Evolutionary conservation across 2,329 filamentous ascomycete species (phyloP).

Genomic region (Onygenales sp.): DNA sequence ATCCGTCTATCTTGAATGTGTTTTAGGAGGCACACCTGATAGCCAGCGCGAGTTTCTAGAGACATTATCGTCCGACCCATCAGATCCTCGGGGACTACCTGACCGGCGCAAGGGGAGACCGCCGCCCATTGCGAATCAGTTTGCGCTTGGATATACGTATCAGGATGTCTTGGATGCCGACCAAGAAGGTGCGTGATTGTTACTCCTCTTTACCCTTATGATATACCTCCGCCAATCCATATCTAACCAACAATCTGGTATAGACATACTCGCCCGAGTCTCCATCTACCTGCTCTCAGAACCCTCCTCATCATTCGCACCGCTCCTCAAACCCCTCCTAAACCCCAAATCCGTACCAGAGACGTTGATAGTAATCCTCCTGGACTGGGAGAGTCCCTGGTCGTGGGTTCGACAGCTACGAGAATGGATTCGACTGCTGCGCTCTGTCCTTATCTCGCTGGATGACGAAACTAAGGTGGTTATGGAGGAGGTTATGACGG

Average conservation of each 20-base stretch:
- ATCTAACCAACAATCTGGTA: constrained; percentile 1
- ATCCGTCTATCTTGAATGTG: neutral
- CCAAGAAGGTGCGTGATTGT: constrained; percentile 60
- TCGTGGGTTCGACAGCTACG: constrained; percentile 80
- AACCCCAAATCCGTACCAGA: constrained; percentile 76
- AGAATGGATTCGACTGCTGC: constrained; percentile 79
- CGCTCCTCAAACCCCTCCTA: constrained; percentile 73
- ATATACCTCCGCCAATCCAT: neutral
- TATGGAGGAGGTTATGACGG: constrained; percentile 76
- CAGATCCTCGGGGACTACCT: constrained; percentile 30
- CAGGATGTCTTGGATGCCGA: constrained; percentile 89
- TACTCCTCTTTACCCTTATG: neutral
- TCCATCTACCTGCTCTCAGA: constrained; percentile 83
- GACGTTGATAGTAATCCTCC: constrained; percentile 78
- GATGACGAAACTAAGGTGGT: constrained; percentile 67
- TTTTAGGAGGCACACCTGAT: constrained; percentile 63
- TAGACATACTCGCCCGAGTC: constrained; percentile 81
- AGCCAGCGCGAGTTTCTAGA: constrained; percentile 79
- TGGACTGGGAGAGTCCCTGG: constrained; percentile 94
- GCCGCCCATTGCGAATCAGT: constrained; percentile 80
- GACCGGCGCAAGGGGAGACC: constrained; percentile 45
- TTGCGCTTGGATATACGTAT: constrained; percentile 89
- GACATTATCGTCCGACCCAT: constrained; percentile 36
- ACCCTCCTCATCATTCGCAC: constrained; percentile 71
- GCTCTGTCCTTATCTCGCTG: constrained; percentile 63